Evolutionary conservation across 2,329 filamentous ascomycete genomes (phyloP), one percentile per base, ranked within the genome.

Genomic region (Ceratocystiopsis sp.): DNA sequence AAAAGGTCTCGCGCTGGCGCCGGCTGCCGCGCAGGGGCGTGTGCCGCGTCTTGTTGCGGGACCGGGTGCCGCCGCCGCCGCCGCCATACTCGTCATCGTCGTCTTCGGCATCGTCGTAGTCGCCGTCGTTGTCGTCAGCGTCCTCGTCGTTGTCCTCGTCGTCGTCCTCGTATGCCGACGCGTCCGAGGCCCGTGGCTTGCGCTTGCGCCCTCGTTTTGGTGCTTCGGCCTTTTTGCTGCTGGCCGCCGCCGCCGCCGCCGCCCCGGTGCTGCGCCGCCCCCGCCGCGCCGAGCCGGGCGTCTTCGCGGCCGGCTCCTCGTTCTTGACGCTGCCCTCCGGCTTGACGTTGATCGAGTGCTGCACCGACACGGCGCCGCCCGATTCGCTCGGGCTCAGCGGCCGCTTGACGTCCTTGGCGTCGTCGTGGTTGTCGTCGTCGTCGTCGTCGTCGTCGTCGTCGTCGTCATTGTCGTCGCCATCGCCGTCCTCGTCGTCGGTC

Each of bases 301-400:
- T 21, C 13, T 18, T 12, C 36, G 3, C 19, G 12, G 18, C 61
- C 10, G 61, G 57, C 11, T 60, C 59, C 19, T 57, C 56, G 39
- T 59, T 57, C 42, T 62, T 60, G 37, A n/a, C n/a, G n/a, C n/a
- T n/a, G n/a, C 57, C 55, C 38, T 66, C 65, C 2, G 63, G 60
- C 51, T 68, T 69, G 34, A 71, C 68, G 42, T 69, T 67, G 45
- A 72, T 71, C 14, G 68, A 69, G 34, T 69, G 64, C 47, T 68
- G 63, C 1, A 61, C 55, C 1, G 64, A 64, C 45, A 65, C 66
- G 29, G 67, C 68, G 29, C 62, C 62, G 38, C 67, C 66, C 16
- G 64, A 64, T 49, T 71, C 68, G 33, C 61, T 66, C 7, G 69
- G 69, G 49, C 69, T 73, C 36, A 72, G 58, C 3, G 69, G 69